Evolutionary conservation across 1,284 basidiomycete species (phyloP).

Genomic region (Leccinum pachyderme): DNA sequence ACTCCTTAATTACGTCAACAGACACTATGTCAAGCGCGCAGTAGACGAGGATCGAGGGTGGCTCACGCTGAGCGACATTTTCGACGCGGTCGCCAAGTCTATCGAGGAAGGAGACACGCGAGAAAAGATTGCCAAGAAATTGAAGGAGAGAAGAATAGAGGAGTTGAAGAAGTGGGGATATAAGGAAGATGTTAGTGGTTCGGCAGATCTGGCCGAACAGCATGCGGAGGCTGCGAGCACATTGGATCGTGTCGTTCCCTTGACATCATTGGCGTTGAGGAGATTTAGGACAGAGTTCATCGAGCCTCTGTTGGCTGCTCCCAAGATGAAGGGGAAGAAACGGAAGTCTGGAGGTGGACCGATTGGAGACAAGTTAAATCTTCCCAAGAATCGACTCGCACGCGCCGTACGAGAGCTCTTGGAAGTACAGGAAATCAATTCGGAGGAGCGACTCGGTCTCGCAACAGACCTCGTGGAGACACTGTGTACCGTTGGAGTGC

Average conservation of each 20-base stretch:
- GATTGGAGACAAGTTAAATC: constrained; percentile 36
- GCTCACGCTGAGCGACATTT: constrained; percentile 63
- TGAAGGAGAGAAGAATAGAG: constrained; percentile 55
- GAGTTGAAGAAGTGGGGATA: constrained; percentile 73
- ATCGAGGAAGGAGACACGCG: constrained; percentile 52
- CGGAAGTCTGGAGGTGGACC: constrained; percentile 37
- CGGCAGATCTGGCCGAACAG: constrained; percentile 57
- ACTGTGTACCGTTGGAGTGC: constrained; percentile 55
- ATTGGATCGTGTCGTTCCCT: constrained; percentile 60
- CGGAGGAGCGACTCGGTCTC: constrained; percentile 46
- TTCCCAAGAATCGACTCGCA: constrained; percentile 62
- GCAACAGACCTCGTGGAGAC: constrained; percentile 50
- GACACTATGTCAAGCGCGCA: constrained; percentile 73
- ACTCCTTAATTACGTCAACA: constrained; percentile 74
- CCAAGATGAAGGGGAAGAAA: constrained; percentile 56
- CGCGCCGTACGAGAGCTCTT: constrained; percentile 63
- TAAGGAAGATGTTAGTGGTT: constrained; percentile 40
- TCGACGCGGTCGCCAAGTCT: constrained; percentile 59
- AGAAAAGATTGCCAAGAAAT: constrained; percentile 53
- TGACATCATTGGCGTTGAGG: constrained; percentile 61
- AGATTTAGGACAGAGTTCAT: constrained; percentile 69
- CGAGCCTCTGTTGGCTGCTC: constrained; percentile 64
- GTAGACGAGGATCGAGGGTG: constrained; percentile 76
- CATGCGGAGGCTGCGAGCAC: constrained; percentile 71
- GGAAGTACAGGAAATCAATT: constrained; percentile 48